Base-by-base conservation (phyloP, 2,329 filamentous ascomycete genomes). In the Metarhizium anisopliae region DNA sequence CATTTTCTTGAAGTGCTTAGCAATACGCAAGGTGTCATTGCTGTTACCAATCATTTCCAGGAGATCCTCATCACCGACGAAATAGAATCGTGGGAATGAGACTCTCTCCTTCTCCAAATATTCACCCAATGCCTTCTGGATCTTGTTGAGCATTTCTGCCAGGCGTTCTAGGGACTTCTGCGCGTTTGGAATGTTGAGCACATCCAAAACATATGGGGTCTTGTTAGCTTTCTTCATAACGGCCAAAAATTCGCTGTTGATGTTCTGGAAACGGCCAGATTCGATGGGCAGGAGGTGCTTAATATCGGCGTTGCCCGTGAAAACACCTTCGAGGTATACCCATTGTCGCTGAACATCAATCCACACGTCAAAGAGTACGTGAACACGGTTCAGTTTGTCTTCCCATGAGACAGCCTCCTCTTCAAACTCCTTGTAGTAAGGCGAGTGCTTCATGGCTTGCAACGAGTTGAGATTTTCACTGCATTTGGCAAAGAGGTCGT, bases 1-100 rank as follows among this genome's bases (percentile, higher is more conserved):
- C 94, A 99, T 99, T 78, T 99, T 99, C 71, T 95, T 93, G 77
- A 99, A 91, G 75, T 99, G 95, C 71, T 99, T 99, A 45, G 94
- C 90, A 62, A 99, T 95, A 55, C 94, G 91, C 58, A 94, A 76
- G 10, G 93, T 96, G 67, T 99, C 94, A 66, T 96, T 96, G 74
- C 93, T 97, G 71, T 99, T 99, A 68, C 94, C 94, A 61, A 99
- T 99, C 74, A 99, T 99, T 71, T 99, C 94, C 29, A 99, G 80
- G 56, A 99, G 77, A 72, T 99, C 94, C 68, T 99, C 95, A 66
- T 99, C 95, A 70, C 94, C 94, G 56, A 99, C 95, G 65, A 99
- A 99, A 76, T 99, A 99, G 77, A 99, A 99, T 57, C 94, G 86
- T 49, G 94, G 94, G 75, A 99, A 99, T 0, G 93, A 95, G 0